Evolutionary conservation across 2,329 filamentous ascomycete genomes (phyloP).

Genomic region (Trichophyton rubrum): DNA sequence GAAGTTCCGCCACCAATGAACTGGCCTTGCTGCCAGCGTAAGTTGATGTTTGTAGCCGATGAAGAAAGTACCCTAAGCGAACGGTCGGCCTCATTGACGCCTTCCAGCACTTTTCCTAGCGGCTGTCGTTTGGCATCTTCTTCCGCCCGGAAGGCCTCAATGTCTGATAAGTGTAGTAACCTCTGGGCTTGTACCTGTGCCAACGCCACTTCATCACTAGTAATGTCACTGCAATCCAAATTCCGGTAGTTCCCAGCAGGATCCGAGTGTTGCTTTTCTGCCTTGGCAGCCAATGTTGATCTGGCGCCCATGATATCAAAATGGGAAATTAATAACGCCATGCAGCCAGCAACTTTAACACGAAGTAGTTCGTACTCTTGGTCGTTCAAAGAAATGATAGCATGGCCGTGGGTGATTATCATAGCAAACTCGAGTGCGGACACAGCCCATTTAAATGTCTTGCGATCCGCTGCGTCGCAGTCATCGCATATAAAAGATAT

Average conservation of each 20-base stretch:
- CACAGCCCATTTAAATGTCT: slow-evolving; percentile 96
- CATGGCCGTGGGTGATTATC: slow-evolving; percentile 88
- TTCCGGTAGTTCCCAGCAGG: slow-evolving; percentile 62
- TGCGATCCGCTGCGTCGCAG: slow-evolving; percentile 83
- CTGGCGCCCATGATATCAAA: slow-evolving; percentile 98
- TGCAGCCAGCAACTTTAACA: slow-evolving; percentile 86
- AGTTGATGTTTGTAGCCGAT: slow-evolving; percentile 83
- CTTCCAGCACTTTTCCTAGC: slow-evolving; percentile 80
- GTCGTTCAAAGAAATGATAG: slow-evolving; percentile 82
- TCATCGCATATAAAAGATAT: slow-evolving; percentile 97
- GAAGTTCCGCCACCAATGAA: slow-evolving; percentile 96
- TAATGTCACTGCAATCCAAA: slow-evolving; percentile 60
- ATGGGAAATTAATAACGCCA: slow-evolving; percentile 93
- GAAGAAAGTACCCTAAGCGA: slow-evolving; percentile 89
- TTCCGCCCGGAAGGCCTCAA: slow-evolving; percentile 67
- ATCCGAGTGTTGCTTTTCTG: slow-evolving; percentile 79
- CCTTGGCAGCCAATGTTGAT: slow-evolving; percentile 83
- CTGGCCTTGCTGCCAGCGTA: slow-evolving; percentile 98
- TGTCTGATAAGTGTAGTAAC: slow-evolving; percentile 55
- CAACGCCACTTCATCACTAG: slow-evolving; percentile 76
- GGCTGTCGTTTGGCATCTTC: slow-evolving; percentile 76
- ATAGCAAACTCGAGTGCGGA: slow-evolving; percentile 91
- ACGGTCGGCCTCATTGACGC: slow-evolving; percentile 88
- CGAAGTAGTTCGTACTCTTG: slow-evolving; percentile 74
- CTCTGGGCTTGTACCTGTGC: slow-evolving; percentile 63